Percentiles rank a stretch among this genome's conserved stretches.
phyloP scores from a whole-genome alignment of 306 rosid genomes.

The Pyrus betulifolia region DNA sequence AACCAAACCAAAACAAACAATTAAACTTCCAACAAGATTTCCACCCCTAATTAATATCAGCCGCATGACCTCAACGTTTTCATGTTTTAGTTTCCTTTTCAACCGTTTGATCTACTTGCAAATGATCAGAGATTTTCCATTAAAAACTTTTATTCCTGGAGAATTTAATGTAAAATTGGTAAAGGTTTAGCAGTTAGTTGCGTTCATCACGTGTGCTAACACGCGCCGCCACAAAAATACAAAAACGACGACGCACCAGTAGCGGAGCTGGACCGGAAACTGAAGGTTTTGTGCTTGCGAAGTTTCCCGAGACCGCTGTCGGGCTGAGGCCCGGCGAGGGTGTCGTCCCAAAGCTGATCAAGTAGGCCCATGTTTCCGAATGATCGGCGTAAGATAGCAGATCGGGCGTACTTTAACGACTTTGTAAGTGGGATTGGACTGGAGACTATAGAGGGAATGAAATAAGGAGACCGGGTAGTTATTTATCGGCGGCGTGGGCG shows the following conservation, averaged over 20 bases:
- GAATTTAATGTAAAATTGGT: neutral
- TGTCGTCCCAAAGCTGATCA: conserved; percentile 96
- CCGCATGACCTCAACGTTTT: neutral
- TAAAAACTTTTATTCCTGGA: neutral
- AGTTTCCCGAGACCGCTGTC: conserved; percentile 84
- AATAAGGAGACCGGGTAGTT: accelerated
- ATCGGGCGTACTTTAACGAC: neutral
- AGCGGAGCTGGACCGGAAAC: conserved; percentile 35
- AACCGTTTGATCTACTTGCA: neutral
- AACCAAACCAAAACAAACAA: conserved; percentile 1
- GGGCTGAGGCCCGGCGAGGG: conserved; percentile 87
- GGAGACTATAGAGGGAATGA: accelerated
- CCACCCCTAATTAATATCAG: neutral
- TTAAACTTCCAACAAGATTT: neutral
- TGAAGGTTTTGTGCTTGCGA: conserved; percentile 46
- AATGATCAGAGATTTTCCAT: neutral
- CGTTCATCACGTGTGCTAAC: neutral
- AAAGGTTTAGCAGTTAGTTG: neutral
- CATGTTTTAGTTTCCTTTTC: neutral
- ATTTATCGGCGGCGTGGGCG: conserved; percentile 38
- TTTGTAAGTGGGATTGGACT: neutral
- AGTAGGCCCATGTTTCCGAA: conserved; percentile 53
- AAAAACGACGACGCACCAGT: conserved; percentile 50
- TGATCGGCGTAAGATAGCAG: neutral
- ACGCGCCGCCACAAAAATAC: neutral